Conservation (phyloP, 2,329 filamentous ascomycete genomes). For the Paecilomyces sp. region DNA sequence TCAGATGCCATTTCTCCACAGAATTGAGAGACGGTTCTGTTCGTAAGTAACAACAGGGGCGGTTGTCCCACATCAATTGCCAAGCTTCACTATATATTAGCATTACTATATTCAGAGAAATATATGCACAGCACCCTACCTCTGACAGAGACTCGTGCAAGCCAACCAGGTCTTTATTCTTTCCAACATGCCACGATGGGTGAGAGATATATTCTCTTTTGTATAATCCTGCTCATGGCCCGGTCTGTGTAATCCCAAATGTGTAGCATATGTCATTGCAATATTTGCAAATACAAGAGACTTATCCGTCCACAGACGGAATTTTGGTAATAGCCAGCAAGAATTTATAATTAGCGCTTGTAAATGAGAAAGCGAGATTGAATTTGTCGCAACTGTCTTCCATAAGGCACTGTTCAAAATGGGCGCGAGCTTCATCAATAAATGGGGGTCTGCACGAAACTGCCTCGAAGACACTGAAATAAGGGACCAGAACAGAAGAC, state of each 20-base stretch:
- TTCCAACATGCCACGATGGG: neutral
- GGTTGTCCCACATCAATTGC: neutral
- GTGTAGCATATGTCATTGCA: constrained; percentile 1
- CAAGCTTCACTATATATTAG: neutral
- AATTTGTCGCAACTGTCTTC: neutral
- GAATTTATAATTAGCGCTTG: constrained; percentile 1
- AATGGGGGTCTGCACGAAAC: neutral
- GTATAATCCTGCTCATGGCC: constrained; percentile 3
- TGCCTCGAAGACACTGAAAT: constrained; percentile 1
- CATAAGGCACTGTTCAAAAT: neutral
- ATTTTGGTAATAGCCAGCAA: constrained; percentile 1
- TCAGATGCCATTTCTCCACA: neutral
- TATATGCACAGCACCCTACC: neutral
- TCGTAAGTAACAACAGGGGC: neutral
- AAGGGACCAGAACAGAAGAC: constrained; percentile 2
- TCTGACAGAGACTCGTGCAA: neutral
- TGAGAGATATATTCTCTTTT: neutral
- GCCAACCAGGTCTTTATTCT: neutral
- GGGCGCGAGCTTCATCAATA: neutral
- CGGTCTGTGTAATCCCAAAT: constrained; percentile 1
- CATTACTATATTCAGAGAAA: neutral
- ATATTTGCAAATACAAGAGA: neutral
- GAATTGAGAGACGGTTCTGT: neutral
- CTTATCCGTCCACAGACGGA: constrained; percentile 2
- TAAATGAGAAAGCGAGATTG: constrained; percentile 1